Base-by-base conservation (phyloP, 768 basidiomycete genomes). In the Termitomyces sp. region DNA sequence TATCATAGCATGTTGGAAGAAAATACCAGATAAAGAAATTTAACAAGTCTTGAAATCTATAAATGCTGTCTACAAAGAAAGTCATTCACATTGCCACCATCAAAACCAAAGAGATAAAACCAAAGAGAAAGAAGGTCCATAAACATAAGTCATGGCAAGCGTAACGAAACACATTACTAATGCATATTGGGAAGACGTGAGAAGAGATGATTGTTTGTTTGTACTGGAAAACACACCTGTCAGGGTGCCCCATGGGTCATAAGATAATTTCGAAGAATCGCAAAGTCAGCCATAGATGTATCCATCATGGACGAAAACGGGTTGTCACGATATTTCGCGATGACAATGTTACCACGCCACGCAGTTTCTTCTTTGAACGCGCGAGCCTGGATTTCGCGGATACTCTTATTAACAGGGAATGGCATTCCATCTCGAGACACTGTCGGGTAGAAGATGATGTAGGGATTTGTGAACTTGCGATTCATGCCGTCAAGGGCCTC, bases 251-350 rank as follows among this genome's bases (percentile, higher is more conserved):
- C 78, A 65, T 87, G 86, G 42, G 82, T 87, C 63, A 83, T 72
- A 55, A 92, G 80, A 67, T 85, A 90, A 67, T 92, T 92, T 67
- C 88, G 86, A 58, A 92, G 69, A 60, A 92, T 81, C 2, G 90
- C 86, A 61, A 90, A 92, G 65, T 91, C 90, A 38, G 89, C 85
- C 80, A 90, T 91, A n/a, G 86, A 83, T 23, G 82, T 83, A 65
- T 90, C 78, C 21, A 84, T 81, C 81, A 91, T 81, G 6, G 75
- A 77, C 6, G 74, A 70, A 64, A 81, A 83, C 0, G 81, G 80
- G 49, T 75, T 73, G 49, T 79, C 79, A 31, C 71, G 72, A 63
- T 80, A 92, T 69, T 91, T 92, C 41, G 85, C 88, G 44, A 90
- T 73, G 60, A 92, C 74, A 53, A 92, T 79, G 70, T 91, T 90